A percentile compares a stretch with the other conserved stretches of the same genome.
phyloP scores from a whole-genome alignment of 192 early-diverging fungal genomes.

The Helicostylum pulchrum region DNA sequence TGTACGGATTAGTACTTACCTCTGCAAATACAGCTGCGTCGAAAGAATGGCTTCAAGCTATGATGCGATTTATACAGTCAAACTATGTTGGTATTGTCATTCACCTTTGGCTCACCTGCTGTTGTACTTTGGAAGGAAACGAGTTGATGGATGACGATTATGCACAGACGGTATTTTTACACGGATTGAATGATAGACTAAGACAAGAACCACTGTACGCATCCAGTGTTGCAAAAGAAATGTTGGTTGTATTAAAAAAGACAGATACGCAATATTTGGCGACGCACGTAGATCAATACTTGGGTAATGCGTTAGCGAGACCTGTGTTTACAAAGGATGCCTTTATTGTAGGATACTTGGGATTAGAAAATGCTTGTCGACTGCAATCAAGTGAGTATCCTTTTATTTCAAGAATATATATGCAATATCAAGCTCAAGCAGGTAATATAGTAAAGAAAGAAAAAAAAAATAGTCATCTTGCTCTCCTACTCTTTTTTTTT shows the following conservation, averaged over 20 bases:
- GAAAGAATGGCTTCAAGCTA: constrained; percentile 6
- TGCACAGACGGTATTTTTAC: not conserved
- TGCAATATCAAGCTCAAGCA: not conserved
- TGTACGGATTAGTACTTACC: constrained; percentile 27
- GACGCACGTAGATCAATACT: constrained; percentile 12
- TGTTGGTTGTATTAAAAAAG: not conserved
- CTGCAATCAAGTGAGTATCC: not conserved
- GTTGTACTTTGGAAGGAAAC: not conserved
- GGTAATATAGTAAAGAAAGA: not conserved
- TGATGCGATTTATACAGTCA: constrained; percentile 22
- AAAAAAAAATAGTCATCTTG: not conserved
- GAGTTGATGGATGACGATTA: not conserved
- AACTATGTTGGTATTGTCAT: not conserved
- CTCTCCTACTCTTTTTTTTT: too few relatives aligned
- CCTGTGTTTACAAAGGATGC: constrained; percentile 19
- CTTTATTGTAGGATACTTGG: constrained; percentile 12
- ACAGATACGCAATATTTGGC: not conserved
- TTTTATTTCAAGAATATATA: constrained; percentile 2
- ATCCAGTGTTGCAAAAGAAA: constrained; percentile 5
- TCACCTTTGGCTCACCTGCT: constrained; percentile 20
- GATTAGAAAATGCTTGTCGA: constrained; percentile 5
- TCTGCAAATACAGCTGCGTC: not conserved
- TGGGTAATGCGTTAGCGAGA: constrained; percentile 9
- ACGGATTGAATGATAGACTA: constrained; percentile 1
- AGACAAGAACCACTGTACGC: not conserved